Evolutionary conservation across 225 moss, liverwort and hornwort genomes (phyloP).

Genomic region (Pleurozium schreberi): DNA sequence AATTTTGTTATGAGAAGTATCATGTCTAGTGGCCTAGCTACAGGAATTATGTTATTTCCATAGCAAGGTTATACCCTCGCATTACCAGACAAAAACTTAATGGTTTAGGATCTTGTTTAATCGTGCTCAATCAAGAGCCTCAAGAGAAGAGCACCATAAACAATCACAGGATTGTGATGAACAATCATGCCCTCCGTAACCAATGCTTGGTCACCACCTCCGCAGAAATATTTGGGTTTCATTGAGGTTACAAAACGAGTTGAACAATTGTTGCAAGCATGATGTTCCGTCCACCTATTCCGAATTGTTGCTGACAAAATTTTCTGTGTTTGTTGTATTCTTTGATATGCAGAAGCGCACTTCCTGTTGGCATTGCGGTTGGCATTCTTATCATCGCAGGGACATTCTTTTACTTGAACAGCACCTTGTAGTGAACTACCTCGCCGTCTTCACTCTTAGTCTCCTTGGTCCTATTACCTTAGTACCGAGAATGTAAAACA

Average conservation of each 20-base stretch:
- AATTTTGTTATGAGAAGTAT: neutral
- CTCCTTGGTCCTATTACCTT: neutral
- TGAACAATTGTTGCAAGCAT: neutral
- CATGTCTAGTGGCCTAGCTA: too few species aligned
- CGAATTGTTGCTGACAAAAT: neutral
- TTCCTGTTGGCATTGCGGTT: constrained; percentile 32
- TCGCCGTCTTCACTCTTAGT: neutral
- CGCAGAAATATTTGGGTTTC: neutral
- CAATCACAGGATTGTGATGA: neutral
- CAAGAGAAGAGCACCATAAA: neutral
- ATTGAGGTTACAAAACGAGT: neutral
- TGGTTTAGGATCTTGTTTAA: neutral
- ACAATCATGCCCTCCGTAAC: neutral
- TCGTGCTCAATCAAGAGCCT: neutral
- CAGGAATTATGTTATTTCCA: neutral
- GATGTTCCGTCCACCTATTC: neutral
- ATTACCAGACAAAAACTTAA: too few species aligned
- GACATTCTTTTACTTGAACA: constrained; percentile 37
- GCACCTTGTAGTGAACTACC: constrained; percentile 17
- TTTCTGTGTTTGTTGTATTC: neutral
- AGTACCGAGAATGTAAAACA: neutral
- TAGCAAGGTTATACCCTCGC: neutral
- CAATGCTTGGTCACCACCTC: neutral
- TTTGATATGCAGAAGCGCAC: constrained; percentile 26
- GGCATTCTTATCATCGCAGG: constrained; percentile 24